Evolutionary conservation across 768 basidiomycete genomes (phyloP).

Genomic region (Suillus variegatus): DNA sequence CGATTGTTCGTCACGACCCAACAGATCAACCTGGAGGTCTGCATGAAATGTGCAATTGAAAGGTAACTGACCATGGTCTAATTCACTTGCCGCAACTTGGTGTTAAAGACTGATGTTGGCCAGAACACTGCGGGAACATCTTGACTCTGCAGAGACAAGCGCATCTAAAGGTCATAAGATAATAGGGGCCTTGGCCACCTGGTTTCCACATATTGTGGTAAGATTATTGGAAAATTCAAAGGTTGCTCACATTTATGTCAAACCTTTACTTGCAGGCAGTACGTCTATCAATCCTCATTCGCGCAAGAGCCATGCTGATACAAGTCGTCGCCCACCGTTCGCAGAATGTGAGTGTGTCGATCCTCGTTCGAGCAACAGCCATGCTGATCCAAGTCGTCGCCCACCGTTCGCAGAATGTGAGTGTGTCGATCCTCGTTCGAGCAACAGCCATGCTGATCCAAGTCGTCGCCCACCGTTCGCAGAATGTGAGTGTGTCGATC

Average conservation of each 20-base stretch:
- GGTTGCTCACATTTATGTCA: neutral
- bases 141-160: too few species aligned
- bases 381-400: too few species aligned
- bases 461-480: too few species aligned
- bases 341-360: too few species aligned
- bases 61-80: neutral
- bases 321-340: too few species aligned
- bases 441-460: too few species aligned
- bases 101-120: neutral
- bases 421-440: too few species aligned
- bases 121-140: neutral
- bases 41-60: slow-evolving; percentile 8
- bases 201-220: neutral
- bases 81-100: neutral
- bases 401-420: too few species aligned
- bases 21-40: slow-evolving; percentile 23
- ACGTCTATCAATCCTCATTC: neutral
- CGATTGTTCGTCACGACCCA: slow-evolving; percentile 26
- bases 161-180: neutral
- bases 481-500: too few species aligned
- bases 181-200: neutral
- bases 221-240: neutral
- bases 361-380: too few species aligned
- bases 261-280: neutral
- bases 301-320: too few species aligned